Conservation (phyloP, 2,329 filamentous ascomycete species). For the Exophiala dermatitidis region DNA sequence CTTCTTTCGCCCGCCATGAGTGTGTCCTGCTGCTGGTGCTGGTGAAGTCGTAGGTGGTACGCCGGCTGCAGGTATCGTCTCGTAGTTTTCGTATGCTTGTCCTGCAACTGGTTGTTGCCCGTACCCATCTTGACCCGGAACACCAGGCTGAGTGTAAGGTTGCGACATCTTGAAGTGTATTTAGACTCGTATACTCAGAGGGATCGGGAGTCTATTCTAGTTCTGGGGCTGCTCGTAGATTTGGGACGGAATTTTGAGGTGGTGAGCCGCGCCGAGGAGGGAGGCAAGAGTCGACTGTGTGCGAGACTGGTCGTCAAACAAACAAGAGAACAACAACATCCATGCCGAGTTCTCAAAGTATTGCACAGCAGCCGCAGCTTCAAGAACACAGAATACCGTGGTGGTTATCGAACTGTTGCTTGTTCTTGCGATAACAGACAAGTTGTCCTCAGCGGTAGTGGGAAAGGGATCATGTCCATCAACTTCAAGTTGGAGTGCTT, state of each 20-base stretch:
- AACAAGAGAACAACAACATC: conserved; percentile 6
- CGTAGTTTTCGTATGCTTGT: conserved; percentile 36
- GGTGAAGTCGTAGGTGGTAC: conserved; percentile 28
- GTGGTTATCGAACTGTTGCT: background rate
- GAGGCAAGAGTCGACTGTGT: conserved; percentile 10
- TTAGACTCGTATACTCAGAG: background rate
- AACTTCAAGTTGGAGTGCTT: conserved; percentile 2
- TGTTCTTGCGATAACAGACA: conserved; percentile 12
- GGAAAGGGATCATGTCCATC: conserved; percentile 6
- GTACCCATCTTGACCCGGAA: conserved; percentile 40
- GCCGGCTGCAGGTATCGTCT: conserved; percentile 32
- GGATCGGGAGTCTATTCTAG: background rate
- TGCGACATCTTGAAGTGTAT: conserved; percentile 32
- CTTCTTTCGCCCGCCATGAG: conserved; percentile 59
- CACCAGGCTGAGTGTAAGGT: conserved; percentile 30
- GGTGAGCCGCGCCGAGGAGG: conserved; percentile 10
- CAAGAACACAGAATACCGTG: background rate
- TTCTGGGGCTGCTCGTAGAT: background rate
- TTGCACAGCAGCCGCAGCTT: background rate
- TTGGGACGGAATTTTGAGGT: conserved; percentile 3
- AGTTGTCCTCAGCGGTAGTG: conserved; percentile 15
- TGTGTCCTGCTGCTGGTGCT: conserved; percentile 24
- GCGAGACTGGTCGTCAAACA: conserved; percentile 8
- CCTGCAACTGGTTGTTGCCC: conserved; percentile 35
- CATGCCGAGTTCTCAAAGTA: conserved; percentile 4